Conservation (phyloP, 2,329 filamentous ascomycete species). For the Cladosporium austrohemisphaericum region DNA sequence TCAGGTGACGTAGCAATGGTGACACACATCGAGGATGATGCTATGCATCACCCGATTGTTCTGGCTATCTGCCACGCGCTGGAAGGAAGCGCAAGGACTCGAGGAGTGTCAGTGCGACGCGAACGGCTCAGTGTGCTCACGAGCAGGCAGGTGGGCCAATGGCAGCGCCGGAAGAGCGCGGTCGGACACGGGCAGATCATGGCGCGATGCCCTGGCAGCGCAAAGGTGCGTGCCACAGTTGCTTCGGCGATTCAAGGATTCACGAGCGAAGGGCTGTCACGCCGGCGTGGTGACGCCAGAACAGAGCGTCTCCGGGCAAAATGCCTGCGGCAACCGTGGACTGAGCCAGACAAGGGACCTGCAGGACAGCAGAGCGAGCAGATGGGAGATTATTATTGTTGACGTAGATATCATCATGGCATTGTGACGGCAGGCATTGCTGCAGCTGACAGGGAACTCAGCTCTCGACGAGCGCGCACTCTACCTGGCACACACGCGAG, state of each 20-base stretch:
- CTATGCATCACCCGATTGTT: constrained; percentile 12
- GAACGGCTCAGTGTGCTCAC: constrained; percentile 10
- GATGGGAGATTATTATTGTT: neutral
- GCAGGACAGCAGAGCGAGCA: neutral
- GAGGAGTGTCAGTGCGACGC: constrained; percentile 5
- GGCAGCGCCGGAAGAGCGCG: neutral
- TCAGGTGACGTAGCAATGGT: constrained; percentile 4
- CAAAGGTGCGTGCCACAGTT: constrained; percentile 14
- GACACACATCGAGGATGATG: constrained; percentile 2
- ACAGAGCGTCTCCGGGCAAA: constrained; percentile 1
- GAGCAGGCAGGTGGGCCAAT: constrained; percentile 1
- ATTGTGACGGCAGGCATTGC: neutral
- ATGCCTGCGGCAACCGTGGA: constrained; percentile 3
- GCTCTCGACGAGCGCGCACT: too few species aligned
- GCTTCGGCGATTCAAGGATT: constrained; percentile 14
- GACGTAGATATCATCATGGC: neutral
- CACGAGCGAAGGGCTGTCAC: neutral
- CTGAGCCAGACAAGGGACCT: constrained; percentile 7
- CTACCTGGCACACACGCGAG: constrained; percentile 11
- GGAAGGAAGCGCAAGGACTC: constrained; percentile 11
- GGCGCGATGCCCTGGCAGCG: constrained; percentile 15
- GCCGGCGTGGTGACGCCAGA: constrained; percentile 1
- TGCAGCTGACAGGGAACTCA: too few species aligned
- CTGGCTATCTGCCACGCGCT: constrained; percentile 16
- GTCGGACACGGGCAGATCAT: constrained; percentile 11